Percentiles rank a stretch among this genome's conserved stretches.
Evolutionary conservation across 163 green algal species (phyloP).

Genomic region (Smithsoniella earleae): DNA sequence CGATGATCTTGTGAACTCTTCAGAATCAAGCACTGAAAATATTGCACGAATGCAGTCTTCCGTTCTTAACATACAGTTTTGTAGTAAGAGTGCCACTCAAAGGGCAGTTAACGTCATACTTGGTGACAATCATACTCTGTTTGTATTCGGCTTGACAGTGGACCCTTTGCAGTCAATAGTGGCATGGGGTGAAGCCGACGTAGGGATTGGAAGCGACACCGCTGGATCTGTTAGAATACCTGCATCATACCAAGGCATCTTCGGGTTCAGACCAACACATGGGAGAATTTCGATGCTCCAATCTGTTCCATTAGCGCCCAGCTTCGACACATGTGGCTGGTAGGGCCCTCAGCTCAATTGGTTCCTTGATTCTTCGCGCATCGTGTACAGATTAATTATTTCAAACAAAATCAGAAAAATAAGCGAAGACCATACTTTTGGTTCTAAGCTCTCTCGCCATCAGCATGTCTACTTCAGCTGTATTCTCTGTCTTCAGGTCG

Average conservation of each 20-base stretch:
- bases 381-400: neutral
- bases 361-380: neutral
- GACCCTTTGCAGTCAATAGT: conserved; percentile 34
- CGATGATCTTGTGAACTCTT: neutral
- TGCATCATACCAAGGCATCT: conserved; percentile 72
- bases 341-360: conserved; percentile 34
- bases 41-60: no score
- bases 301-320: conserved; percentile 63
- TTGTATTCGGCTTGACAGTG: no score
- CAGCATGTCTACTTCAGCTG: neutral
- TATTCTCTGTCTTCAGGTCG: neutral
- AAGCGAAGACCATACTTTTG: no score
- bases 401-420: neutral
- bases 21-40: neutral
- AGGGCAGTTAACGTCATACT: no score
- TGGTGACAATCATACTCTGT: no score
- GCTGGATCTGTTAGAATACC: conserved; percentile 74
- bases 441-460: no score
- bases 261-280: conserved; percentile 74
- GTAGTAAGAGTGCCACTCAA: no score
- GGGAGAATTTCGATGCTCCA: conserved; percentile 54
- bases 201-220: conserved; percentile 77
- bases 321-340: conserved; percentile 72
- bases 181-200: conserved; percentile 48
- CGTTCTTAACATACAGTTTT: no score